Percentiles rank a stretch among this genome's conserved stretches.
phyloP scores from a whole-genome alignment of 148 eudicot species.

The Pharnaceum exiguum region DNA sequence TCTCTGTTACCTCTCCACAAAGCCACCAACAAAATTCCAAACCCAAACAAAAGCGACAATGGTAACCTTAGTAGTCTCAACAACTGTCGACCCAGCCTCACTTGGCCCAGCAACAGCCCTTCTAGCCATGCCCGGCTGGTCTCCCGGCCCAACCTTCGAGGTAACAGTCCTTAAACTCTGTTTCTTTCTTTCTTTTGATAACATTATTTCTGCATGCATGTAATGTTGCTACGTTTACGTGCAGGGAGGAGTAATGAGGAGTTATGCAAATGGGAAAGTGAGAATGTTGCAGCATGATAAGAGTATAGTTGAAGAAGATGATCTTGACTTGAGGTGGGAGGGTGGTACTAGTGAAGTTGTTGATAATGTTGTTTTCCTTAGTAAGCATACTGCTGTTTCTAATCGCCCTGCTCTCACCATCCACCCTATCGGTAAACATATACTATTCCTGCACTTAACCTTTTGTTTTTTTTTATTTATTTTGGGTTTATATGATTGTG shows the following conservation, averaged over 20 bases:
- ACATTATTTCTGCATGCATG: not conserved
- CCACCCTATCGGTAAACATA: slow-evolving; percentile 83
- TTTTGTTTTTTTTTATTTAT: not conserved
- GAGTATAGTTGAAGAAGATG: slow-evolving; percentile 49
- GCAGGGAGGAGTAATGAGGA: slow-evolving; percentile 29
- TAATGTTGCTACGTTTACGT: not conserved
- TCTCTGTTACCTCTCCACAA: no score
- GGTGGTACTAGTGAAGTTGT: slow-evolving; percentile 44
- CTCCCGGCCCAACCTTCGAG: slow-evolving; percentile 52
- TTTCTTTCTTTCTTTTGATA: not conserved
- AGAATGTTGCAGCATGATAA: slow-evolving; percentile 59
- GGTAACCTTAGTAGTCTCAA: slow-evolving; percentile 71
- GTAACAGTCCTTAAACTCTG: slow-evolving; percentile 7
- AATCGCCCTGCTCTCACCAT: slow-evolving; percentile 75
- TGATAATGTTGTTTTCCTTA: slow-evolving; percentile 54
- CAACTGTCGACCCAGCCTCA: slow-evolving; percentile 67
- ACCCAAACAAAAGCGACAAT: no score
- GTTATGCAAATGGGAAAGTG: slow-evolving; percentile 41
- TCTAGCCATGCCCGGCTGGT: slow-evolving; percentile 63
- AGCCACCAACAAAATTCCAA: no score
- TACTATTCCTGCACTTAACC: not conserved
- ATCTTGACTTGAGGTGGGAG: slow-evolving; percentile 67
- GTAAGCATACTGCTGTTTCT: slow-evolving; percentile 66
- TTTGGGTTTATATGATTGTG: not conserved
- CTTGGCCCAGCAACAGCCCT: slow-evolving; percentile 56